Evolutionary conservation across 2,329 filamentous ascomycete genomes (phyloP).

Genomic region (Xylaria hypoxylon): DNA sequence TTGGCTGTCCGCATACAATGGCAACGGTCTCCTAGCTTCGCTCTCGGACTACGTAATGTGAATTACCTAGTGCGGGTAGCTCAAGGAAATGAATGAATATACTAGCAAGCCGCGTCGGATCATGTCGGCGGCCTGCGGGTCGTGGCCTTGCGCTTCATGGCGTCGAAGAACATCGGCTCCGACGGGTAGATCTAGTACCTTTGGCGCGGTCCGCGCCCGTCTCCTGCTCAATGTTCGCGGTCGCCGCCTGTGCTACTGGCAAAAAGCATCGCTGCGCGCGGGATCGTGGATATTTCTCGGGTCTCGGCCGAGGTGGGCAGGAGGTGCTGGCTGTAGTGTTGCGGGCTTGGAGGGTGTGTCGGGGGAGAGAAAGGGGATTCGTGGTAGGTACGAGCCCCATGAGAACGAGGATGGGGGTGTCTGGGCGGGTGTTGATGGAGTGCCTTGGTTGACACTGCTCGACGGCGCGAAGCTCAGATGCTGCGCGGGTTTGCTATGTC

Average conservation of each 20-base stretch:
- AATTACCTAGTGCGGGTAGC: neutral
- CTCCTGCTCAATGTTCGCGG: constrained; percentile 80
- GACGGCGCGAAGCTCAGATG: constrained; percentile 29
- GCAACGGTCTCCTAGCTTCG: neutral
- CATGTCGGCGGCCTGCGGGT: constrained; percentile 78
- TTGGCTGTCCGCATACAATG: constrained; percentile 80
- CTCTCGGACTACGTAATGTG: neutral
- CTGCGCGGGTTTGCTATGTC: constrained; percentile 58
- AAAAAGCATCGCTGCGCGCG: constrained; percentile 64
- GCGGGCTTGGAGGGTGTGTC: constrained; percentile 25
- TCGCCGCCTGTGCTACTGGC: constrained; percentile 48
- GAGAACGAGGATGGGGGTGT: constrained; percentile 54
- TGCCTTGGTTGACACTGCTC: neutral
- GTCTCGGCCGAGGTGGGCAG: constrained; percentile 66
- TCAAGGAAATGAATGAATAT: neutral
- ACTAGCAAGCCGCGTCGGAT: neutral
- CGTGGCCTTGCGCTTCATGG: constrained; percentile 91
- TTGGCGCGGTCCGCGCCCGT: constrained; percentile 73
- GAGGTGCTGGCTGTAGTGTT: constrained; percentile 25
- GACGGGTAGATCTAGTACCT: constrained; percentile 98
- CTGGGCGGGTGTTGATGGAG: constrained; percentile 47
- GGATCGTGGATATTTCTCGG: constrained; percentile 85
- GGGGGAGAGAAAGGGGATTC: constrained; percentile 56
- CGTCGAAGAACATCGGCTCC: constrained; percentile 97
- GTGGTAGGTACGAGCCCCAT: constrained; percentile 59